These are phyloP conservation scores for Zelonia costaricensis DNA, from an alignment of 208 protist species.

Conservation along the genomic window DNA sequence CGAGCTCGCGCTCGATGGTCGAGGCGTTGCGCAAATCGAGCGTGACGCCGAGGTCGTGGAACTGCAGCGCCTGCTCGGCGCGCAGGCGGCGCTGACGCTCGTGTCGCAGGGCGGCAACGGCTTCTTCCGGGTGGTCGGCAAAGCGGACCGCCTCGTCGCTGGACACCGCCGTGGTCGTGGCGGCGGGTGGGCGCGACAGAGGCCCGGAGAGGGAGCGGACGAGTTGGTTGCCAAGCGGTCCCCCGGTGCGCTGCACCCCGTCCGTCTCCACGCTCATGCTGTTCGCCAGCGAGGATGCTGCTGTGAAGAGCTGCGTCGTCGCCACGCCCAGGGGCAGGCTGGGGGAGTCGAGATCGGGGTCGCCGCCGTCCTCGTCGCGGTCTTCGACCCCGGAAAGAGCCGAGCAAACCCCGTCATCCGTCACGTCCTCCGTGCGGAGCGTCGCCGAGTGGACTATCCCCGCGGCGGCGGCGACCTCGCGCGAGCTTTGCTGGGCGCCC, in stretches of 20 bases:
- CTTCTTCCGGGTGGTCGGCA: slow-evolving; percentile 19
- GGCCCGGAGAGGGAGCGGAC: too few species aligned
- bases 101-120: slow-evolving; percentile 31
- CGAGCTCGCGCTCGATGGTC: slow-evolving; percentile 50
- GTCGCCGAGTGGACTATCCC: not conserved
- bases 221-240: too few species aligned
- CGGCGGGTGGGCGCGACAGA: too few species aligned
- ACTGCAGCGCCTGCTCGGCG: slow-evolving; percentile 59
- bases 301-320: slow-evolving; percentile 23
- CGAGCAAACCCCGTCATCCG: slow-evolving; percentile 48
- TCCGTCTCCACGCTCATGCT: slow-evolving; percentile 7
- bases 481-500: not conserved
- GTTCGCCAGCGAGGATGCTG: slow-evolving; percentile 13
- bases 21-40: slow-evolving; percentile 51
- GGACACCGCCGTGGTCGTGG: not conserved
- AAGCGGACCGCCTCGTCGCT: slow-evolving; percentile 16
- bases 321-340: not conserved
- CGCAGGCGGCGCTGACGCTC: slow-evolving; percentile 52
- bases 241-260: not conserved
- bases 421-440: not conserved
- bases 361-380: slow-evolving; percentile 10
- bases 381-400: slow-evolving; percentile 23
- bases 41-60: slow-evolving; percentile 41
- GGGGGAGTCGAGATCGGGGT: not conserved
- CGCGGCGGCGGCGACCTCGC: not conserved